Evolutionary conservation across 1,284 basidiomycete species (phyloP), one percentile per base, ranked within the genome.

Genomic region (Leccinum variabile): DNA sequence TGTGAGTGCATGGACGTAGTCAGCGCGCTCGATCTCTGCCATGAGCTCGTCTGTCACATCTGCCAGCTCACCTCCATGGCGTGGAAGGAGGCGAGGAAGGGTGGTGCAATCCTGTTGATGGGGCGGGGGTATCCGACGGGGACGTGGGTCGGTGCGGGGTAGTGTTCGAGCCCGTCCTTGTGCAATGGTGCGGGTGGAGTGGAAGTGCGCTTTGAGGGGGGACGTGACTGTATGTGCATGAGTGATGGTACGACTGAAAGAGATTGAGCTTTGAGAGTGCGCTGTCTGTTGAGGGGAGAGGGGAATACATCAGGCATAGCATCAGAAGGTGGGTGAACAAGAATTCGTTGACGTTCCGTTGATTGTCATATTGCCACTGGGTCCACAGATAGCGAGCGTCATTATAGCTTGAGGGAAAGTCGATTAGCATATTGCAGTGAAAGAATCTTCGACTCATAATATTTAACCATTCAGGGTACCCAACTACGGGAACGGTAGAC

Each of bases 41-140:
- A 89, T 78, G 32, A 90, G 78, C 66, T 90, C 85, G 41, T 85
- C 83, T 0, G 88, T 88, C 80, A 89, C 80, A 89, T 82, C 61
- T 87, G 81, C 81, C 84, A 89, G 54, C 80, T 80, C 56, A 86
- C 85, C 25, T 84, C 84, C 66, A 81, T 68, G 22, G 78, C 75
- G 59, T 84, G 78, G 78, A 70, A 81, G 80, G 68, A 83, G 77
- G 46, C 77, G 73, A 88, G 79, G 71, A 87, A 86, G 41, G 80
- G 81, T 3, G 84, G 81, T 0, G 81, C 78, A 9, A 78, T 78
- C 56, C 84, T 84, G 69, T 81, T 81, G 58, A 87, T 80, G 4
- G 86, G 83, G 83, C 87, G 84, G 33, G 85, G 81, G 61, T 87
- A 85, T 57, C 82, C 82, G 66, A 79, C 77, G 74, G 70, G 53